phyloP scores from a whole-genome alignment of 176 grass and related monocot species.

The Carex kokanica region DNA sequence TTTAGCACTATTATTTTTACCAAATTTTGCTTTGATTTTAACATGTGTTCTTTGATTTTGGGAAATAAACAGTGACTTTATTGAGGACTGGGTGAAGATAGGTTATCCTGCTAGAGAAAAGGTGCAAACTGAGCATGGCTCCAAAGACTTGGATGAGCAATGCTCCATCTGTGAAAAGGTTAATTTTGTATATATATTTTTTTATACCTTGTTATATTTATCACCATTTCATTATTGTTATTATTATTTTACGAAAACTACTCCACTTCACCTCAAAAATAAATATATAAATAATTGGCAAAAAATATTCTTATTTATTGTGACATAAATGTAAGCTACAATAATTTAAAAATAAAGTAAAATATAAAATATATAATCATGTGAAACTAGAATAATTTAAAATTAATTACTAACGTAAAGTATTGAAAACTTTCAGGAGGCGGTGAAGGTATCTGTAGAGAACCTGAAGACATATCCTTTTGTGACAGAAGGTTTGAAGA shows the following conservation, averaged over 20 bases:
- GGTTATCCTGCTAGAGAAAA: slow-evolving; percentile 46
- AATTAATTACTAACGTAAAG: background rate
- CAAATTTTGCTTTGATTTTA: background rate
- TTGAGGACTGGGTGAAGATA: slow-evolving; percentile 72
- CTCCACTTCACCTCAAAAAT: background rate
- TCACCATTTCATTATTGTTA: background rate
- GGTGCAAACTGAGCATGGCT: slow-evolving; percentile 36
- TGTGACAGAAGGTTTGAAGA: slow-evolving; percentile 41
- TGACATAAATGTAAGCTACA: background rate
- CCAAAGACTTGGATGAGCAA: slow-evolving; percentile 40
- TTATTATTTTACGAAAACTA: background rate
- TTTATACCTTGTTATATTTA: background rate
- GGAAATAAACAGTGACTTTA: slow-evolving; percentile 43
- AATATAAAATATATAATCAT: too few relatives aligned
- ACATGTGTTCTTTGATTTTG: slow-evolving; percentile 13
- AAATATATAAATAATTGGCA: background rate
- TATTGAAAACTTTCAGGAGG: slow-evolving; percentile 41
- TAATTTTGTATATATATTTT: background rate
- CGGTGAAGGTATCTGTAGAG: slow-evolving; percentile 46
- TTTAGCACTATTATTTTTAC: background rate
- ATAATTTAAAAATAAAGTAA: too few relatives aligned
- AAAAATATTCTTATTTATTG: background rate
- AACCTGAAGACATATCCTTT: slow-evolving; percentile 69
- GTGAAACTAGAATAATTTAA: background rate
- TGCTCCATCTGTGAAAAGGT: slow-evolving; percentile 73